Conservation (phyloP, 2,329 filamentous ascomycete genomes). For the Colletotrichum paranaense region DNA sequence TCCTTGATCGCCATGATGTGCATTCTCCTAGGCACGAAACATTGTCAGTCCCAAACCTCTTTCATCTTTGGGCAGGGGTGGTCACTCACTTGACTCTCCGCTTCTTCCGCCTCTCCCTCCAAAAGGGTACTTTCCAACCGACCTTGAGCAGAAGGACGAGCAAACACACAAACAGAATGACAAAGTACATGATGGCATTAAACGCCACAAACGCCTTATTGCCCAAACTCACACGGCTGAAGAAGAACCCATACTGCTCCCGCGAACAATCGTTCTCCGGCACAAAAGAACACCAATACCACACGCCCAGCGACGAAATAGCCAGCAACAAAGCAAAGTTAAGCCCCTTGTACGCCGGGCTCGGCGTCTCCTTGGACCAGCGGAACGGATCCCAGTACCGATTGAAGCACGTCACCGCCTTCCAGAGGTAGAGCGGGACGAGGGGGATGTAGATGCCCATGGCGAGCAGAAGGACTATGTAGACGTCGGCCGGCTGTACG, state of each 20-base stretch:
- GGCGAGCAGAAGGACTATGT: conserved; percentile 45
- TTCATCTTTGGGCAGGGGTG: neutral
- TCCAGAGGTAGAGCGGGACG: conserved; percentile 49
- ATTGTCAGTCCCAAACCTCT: neutral
- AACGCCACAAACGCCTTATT: conserved; percentile 42
- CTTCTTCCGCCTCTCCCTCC: conserved; percentile 35
- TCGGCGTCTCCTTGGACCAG: conserved; percentile 41
- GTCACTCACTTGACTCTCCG: conserved; percentile 39
- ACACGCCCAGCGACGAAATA: conserved; percentile 44
- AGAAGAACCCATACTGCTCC: conserved; percentile 46
- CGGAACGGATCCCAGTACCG: conserved; percentile 44
- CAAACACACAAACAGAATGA: conserved; percentile 40
- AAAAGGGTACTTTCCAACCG: conserved; percentile 38
- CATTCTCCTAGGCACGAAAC: neutral
- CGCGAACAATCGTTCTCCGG: conserved; percentile 40
- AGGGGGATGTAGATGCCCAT: conserved; percentile 46
- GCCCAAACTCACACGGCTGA: conserved; percentile 43
- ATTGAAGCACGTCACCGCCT: conserved; percentile 44
- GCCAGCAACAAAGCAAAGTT: conserved; percentile 42
- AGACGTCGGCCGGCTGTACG: conserved; percentile 45
- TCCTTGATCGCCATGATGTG: conserved; percentile 41
- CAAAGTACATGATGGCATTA: conserved; percentile 45
- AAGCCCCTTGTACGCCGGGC: conserved; percentile 41
- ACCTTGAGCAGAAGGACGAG: conserved; percentile 40
- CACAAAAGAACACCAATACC: conserved; percentile 45